phyloP scores from a whole-genome alignment of 208 protist species.

The Vickermania ingenoplastis region DNA sequence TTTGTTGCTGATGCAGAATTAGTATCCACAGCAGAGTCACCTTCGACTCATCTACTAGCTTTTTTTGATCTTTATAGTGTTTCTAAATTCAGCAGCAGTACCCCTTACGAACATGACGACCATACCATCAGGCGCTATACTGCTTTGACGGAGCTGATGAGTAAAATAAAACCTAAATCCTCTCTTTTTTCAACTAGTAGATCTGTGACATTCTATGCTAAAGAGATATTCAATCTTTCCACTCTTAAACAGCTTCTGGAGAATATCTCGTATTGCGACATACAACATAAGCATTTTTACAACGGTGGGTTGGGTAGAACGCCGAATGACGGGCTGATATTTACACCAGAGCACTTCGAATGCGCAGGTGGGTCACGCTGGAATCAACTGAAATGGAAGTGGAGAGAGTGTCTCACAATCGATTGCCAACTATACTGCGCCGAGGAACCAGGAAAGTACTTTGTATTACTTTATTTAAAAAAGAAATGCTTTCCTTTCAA shows the following conservation, averaged over 20 bases:
- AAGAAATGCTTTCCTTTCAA: not conserved
- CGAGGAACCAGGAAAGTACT: not conserved
- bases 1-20: not conserved
- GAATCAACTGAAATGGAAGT: not conserved
- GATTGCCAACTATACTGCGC: not conserved
- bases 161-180: no score
- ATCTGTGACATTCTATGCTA: no score
- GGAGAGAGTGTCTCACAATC: not conserved
- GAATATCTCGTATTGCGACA: not conserved
- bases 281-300: not conserved
- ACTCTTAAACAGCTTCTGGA: not conserved
- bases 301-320: not conserved
- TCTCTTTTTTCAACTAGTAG: no score
- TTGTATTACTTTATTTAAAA: not conserved
- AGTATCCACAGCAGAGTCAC: not conserved
- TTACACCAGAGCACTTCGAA: not conserved
- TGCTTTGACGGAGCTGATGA: no score
- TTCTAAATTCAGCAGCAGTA: no score
- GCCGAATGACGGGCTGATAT: not conserved
- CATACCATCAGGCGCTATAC: no score
- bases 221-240: not conserved
- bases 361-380: not conserved
- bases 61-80: not conserved
- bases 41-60: not conserved
- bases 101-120: no score